A percentile compares a stretch with the other conserved stretches of the same genome.
Evolutionary conservation across 352 stramenopile genomes (phyloP).

Genomic region (Phytophthora foliorum): DNA sequence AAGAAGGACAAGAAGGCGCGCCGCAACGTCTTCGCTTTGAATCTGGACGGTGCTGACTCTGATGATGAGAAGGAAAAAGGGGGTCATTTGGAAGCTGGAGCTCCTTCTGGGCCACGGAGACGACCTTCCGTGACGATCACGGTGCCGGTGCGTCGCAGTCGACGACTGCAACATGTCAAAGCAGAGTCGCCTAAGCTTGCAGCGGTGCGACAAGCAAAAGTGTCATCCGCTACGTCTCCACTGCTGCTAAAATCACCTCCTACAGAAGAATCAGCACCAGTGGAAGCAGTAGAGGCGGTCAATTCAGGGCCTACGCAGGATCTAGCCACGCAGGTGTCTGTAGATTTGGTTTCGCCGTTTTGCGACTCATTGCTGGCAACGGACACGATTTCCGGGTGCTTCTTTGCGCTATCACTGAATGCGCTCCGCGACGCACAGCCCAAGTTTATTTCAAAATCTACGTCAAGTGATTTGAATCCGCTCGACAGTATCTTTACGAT

Average conservation of each 20-base stretch:
- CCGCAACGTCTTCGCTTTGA: constrained; percentile 11
- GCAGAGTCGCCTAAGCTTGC: constrained; percentile 22
- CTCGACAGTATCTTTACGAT: constrained; percentile 39
- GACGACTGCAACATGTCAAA: constrained; percentile 35
- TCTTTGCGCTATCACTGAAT: constrained; percentile 54
- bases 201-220: constrained; percentile 1
- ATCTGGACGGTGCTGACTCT: constrained; percentile 11
- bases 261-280: constrained; percentile 11
- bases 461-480: constrained; percentile 24
- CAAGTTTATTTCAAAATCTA: constrained; percentile 8
- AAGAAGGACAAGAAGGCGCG: constrained; percentile 22
- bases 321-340: not conserved
- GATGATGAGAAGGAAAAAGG: constrained; percentile 7
- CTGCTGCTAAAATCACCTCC: not conserved
- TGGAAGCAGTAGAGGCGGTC: not conserved
- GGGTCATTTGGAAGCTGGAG: not conserved
- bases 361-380: constrained; percentile 50
- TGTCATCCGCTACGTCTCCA: not conserved
- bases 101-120: constrained; percentile 1
- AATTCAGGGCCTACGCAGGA: not conserved
- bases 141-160: constrained; percentile 35
- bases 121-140: constrained; percentile 18
- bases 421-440: constrained; percentile 33
- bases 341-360: constrained; percentile 38
- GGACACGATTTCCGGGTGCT: constrained; percentile 52